Percentiles rank a stretch among this genome's conserved stretches.
Conservation (phyloP, 257 asterid species). For the Cinchona pubescens region DNA sequence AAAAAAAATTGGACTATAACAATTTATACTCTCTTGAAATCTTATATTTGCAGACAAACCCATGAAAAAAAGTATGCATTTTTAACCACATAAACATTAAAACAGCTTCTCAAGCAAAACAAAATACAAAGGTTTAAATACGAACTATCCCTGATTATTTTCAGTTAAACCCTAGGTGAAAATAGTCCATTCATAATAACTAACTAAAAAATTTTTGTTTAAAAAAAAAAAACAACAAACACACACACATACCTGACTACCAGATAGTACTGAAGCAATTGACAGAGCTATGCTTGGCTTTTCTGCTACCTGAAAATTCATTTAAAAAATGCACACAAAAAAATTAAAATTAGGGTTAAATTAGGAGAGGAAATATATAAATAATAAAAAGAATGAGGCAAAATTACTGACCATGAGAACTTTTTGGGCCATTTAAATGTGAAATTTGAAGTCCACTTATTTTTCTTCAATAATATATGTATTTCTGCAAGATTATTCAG, state of each 20-base stretch:
- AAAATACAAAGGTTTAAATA: no score
- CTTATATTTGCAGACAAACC: no score
- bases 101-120: no score
- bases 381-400: neutral
- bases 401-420: constrained; percentile 43
- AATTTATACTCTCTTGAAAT: no score
- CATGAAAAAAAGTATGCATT: no score
- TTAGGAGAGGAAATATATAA: neutral
- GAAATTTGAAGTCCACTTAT: neutral
- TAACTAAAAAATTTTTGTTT: neutral
- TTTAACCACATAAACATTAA: no score
- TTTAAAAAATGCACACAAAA: neutral
- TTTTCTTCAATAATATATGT: neutral
- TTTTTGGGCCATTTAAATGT: constrained; percentile 41
- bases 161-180: neutral
- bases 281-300: constrained; percentile 92
- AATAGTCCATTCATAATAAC: no score
- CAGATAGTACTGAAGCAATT: constrained; percentile 72
- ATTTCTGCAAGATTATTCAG: no score
- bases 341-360: neutral
- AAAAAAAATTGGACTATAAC: no score
- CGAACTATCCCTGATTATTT: no score
- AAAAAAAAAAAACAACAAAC: neutral
- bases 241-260: constrained; percentile 55
- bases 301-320: constrained; percentile 68